These are phyloP conservation scores for Sugiyamaella floridensis DNA, from an alignment of 805 yeast species.

Conservation along the genomic window DNA sequence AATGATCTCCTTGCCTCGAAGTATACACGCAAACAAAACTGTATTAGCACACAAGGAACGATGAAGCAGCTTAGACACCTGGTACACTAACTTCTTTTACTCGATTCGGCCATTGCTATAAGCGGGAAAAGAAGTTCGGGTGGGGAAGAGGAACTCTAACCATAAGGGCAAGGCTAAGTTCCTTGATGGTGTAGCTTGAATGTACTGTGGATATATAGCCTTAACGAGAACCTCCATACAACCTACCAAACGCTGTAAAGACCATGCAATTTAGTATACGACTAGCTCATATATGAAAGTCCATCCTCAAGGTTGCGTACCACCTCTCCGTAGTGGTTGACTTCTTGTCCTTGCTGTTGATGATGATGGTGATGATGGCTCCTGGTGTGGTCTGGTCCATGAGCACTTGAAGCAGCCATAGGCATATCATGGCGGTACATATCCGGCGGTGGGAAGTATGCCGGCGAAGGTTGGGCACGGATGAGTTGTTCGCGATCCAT, in stretches of 20 bases:
- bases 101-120: neutral
- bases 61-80: neutral
- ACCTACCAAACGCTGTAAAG: too few species aligned
- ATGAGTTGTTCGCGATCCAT: constrained; percentile 34
- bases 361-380: neutral
- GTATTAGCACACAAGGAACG: neutral
- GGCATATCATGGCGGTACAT: constrained; percentile 7
- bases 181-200: too few species aligned
- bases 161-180: too few species aligned
- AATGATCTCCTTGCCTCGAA: constrained; percentile 9
- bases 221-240: too few species aligned
- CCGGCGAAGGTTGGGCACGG: constrained; percentile 35
- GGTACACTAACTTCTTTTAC: neutral
- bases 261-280: neutral
- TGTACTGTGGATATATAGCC: too few species aligned
- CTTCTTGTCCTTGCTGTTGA: constrained; percentile 1
- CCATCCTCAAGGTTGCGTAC: constrained; percentile 30
- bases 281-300: constrained; percentile 14
- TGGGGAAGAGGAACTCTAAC: too few species aligned
- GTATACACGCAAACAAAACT: constrained; percentile 17
- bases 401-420: neutral
- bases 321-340: constrained; percentile 20
- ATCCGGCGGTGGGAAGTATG: constrained; percentile 37
- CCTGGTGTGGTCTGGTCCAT: neutral
- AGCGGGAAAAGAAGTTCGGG: neutral